phyloP scores from a whole-genome alignment of 176 grass and related monocot genomes.

The Carex scoparia region DNA sequence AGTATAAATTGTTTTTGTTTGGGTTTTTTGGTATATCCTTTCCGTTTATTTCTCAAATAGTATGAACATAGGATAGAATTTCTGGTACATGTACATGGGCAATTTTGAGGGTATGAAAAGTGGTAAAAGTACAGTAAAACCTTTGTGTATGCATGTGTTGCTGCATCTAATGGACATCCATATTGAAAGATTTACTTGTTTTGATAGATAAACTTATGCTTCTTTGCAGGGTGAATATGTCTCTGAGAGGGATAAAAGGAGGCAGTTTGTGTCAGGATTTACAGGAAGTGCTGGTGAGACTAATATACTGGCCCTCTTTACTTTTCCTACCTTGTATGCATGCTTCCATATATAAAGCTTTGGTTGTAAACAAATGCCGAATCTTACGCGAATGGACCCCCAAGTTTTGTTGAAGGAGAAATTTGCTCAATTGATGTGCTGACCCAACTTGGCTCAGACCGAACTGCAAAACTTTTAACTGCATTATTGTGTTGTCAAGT shows the following conservation, averaged over 20 bases:
- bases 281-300: slow-evolving; percentile 76
- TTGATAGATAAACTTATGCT: neutral
- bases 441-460: neutral
- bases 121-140: neutral
- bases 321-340: neutral
- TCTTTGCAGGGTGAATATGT: slow-evolving; percentile 90
- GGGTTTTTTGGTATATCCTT: neutral
- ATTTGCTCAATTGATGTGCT: neutral
- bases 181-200: neutral
- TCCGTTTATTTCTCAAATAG: slow-evolving; percentile 2
- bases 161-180: neutral
- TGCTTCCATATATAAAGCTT: neutral
- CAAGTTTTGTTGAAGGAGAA: neutral
- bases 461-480: neutral
- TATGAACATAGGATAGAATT: slow-evolving; percentile 2
- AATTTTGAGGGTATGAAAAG: neutral
- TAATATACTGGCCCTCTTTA: neutral
- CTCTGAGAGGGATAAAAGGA: slow-evolving; percentile 84
- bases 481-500: neutral
- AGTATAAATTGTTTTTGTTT: neutral
- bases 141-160: neutral
- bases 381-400: neutral
- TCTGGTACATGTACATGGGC: neutral
- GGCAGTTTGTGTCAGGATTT: slow-evolving; percentile 80
- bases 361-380: neutral